These are phyloP conservation scores for Beta macrorhiza DNA, from an alignment of 179 eudicot species.

Conservation along the genomic window DNA sequence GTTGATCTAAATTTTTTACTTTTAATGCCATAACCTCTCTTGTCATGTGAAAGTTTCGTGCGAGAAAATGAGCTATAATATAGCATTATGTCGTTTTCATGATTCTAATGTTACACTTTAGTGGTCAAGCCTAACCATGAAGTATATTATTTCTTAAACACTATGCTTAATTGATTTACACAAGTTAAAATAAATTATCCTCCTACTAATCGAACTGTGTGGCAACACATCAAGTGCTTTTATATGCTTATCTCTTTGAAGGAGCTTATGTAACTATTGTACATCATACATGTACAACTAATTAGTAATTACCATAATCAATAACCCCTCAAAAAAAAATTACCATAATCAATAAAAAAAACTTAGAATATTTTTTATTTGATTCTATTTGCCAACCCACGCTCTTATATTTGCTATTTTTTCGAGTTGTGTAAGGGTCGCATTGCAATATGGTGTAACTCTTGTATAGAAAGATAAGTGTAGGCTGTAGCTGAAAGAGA, in stretches of 20 bases:
- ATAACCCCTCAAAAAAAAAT: no score
- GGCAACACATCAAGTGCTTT: neutral
- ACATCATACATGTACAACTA: no score
- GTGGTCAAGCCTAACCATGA: slow-evolving; percentile 10
- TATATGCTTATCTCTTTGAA: neutral
- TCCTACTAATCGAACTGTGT: neutral
- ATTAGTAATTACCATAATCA: no score
- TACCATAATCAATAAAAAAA: no score
- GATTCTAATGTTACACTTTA: neutral
- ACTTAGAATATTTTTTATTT: no score
- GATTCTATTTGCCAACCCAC: no score
- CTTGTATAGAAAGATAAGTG: no score
- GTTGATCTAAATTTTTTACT: neutral
- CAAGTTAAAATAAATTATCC: slow-evolving; percentile 1
- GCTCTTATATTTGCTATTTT: neutral
- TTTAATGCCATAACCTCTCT: neutral
- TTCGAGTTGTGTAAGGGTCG: no score
- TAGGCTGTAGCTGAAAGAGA: neutral
- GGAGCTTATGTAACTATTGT: no score
- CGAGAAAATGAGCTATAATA: neutral
- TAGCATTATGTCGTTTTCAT: neutral
- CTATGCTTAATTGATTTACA: neutral
- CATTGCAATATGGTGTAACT: no score
- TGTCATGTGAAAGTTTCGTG: neutral
- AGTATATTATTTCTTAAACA: neutral